Percentiles rank a stretch among this genome's conserved stretches.
phyloP scores from a whole-genome alignment of 2,329 filamentous ascomycete species.

The Helicocarpus griseus region DNA sequence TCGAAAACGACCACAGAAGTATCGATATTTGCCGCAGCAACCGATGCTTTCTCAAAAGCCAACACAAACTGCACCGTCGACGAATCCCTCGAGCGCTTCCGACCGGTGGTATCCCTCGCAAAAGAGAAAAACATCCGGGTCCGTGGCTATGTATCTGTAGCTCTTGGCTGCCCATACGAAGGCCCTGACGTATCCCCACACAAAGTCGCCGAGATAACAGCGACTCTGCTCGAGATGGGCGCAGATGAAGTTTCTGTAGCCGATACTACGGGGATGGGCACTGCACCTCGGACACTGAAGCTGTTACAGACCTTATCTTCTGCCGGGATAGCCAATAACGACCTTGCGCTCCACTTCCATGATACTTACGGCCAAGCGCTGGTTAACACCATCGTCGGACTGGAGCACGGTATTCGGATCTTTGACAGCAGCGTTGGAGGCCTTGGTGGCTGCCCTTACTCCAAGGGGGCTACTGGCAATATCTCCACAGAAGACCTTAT shows the following conservation, averaged over 20 bases:
- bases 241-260: constrained; percentile 57
- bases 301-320: constrained; percentile 49
- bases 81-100: constrained; percentile 51
- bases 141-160: constrained; percentile 56
- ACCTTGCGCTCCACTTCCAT: constrained; percentile 56
- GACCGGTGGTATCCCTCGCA: constrained; percentile 47
- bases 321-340: constrained; percentile 50
- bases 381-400: constrained; percentile 51
- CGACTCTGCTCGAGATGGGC: constrained; percentile 53
- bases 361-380: constrained; percentile 58
- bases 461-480: constrained; percentile 57
- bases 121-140: constrained; percentile 48
- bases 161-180: constrained; percentile 57
- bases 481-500: constrained; percentile 56
- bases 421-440: constrained; percentile 57
- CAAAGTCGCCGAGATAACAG: constrained; percentile 52
- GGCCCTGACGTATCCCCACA: constrained; percentile 51
- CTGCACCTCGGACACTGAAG: constrained; percentile 49
- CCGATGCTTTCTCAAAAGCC: constrained; percentile 54
- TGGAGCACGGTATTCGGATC: constrained; percentile 54
- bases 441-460: constrained; percentile 55
- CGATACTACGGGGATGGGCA: constrained; percentile 60
- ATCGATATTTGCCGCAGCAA: constrained; percentile 56
- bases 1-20: constrained; percentile 41
- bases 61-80: constrained; percentile 58